Percentiles rank a stretch among this genome's conserved stretches.
phyloP scores from a whole-genome alignment of 257 asterid genomes.

The Ilex aquifolium region DNA sequence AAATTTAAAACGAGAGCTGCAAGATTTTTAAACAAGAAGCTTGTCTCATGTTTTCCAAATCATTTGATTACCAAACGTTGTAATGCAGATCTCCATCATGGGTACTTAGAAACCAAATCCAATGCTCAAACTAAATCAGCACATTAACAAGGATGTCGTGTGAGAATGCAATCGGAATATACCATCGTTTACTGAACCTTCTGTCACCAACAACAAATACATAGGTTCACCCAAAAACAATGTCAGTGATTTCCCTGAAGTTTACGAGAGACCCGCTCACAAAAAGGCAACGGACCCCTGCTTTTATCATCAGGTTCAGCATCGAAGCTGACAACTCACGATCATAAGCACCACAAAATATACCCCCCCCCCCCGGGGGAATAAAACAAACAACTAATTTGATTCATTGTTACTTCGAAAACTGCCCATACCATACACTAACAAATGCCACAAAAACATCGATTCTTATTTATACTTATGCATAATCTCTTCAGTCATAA shows the following conservation, averaged over 20 bases:
- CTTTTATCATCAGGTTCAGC: slow-evolving; percentile 37
- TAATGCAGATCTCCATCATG: no score
- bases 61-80: no score
- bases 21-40: no score
- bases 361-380: no score
- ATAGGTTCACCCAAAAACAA: slow-evolving; percentile 70
- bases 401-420: no score
- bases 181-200: slow-evolving; percentile 49
- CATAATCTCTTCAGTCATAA: no score
- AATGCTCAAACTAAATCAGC: background rate
- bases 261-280: slow-evolving; percentile 48
- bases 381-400: no score
- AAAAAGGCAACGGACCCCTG: slow-evolving; percentile 49
- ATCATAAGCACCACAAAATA: background rate
- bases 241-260: slow-evolving; percentile 43
- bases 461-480: no score
- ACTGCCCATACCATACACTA: background rate
- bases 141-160: background rate
- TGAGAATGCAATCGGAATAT: slow-evolving; percentile 4
- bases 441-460: background rate
- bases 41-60: no score
- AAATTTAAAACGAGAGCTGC: no score
- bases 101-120: no score
- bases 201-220: slow-evolving; percentile 20
- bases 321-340: background rate